Base-by-base conservation (phyloP, 1,284 basidiomycete genomes). In the Ceraceosorus guamensis region DNA sequence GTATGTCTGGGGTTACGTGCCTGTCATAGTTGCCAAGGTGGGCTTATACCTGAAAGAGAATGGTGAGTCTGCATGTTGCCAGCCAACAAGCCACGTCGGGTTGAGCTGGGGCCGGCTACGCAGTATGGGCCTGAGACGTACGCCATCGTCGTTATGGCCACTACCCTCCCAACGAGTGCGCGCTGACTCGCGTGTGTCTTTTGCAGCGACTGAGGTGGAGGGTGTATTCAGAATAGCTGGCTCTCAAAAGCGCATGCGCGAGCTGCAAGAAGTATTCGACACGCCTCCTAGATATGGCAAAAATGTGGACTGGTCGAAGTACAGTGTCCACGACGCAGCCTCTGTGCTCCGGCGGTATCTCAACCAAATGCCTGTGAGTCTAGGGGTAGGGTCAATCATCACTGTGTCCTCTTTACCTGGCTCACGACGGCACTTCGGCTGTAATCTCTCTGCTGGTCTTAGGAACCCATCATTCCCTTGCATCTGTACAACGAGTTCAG, bases 1-100 rank as follows among this genome's bases (percentile, higher is more conserved):
- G 54, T 74, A 76, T 52, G 68, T 77, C 18, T 77, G 71, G 73
- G 80, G 93, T 2, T 90, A 88, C 75, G 89, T 98, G 46, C 93
- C 95, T 7, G 88, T 96, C 53, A 89, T 97, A 56, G 92, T 98
- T 39, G 95, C 92, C 56, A 95, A 96, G 78, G 95, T 91, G 85
- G 90, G 73, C 72, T 85, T 83, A 16, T 62, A 57, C 53, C 54
- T 76, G 52, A 76, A 76, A 51, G 71, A 73, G 53, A 70, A 75
- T 50, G 71, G 57, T 56, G 49, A 48, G 56, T 56, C 11, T 5
- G 4, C 8, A 14, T 3, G 46, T 11, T n/a, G 16, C 11, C 41
- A 13, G 52, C 35, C 39, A 45, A 41, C 7, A 37, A 13, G 47
- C 49, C n/a, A 7, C 44, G 52, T 50, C 18, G 55, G 31, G 48